A percentile compares a stretch with the other conserved stretches of the same genome.
phyloP scores from a whole-genome alignment of 2,329 filamentous ascomycete genomes.

The Aspergillus amoenus region DNA sequence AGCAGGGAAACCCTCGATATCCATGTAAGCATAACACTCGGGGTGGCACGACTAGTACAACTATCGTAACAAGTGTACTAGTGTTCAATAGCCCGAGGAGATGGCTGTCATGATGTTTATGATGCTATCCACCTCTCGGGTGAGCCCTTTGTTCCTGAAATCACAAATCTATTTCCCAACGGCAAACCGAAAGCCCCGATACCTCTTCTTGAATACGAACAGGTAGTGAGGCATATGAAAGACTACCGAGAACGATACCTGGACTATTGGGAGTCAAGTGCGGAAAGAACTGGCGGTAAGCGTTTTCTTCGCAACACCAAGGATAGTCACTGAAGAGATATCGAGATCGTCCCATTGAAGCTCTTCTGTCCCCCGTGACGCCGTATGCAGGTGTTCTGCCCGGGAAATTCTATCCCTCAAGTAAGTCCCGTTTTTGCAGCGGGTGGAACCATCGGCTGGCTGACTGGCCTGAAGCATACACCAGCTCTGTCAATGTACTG shows the following conservation, averaged over 20 bases:
- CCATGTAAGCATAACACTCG: constrained; percentile 4
- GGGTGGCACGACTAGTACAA: background rate
- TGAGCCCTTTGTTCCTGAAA: constrained; percentile 8
- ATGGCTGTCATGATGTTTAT: constrained; percentile 10
- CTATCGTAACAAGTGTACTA: background rate
- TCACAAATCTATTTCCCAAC: constrained; percentile 8
- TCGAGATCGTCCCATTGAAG: constrained; percentile 7
- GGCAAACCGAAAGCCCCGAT: constrained; percentile 3
- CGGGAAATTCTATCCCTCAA: constrained; percentile 5
- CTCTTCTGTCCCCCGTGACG: constrained; percentile 7
- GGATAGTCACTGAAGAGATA: background rate
- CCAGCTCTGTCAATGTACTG: constrained; percentile 7
- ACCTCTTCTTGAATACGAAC: constrained; percentile 3
- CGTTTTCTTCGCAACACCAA: background rate
- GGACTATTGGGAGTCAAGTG: constrained; percentile 7
- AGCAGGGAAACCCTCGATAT: constrained; percentile 4
- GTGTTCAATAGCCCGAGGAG: constrained; percentile 7
- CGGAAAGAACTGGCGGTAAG: constrained; percentile 6
- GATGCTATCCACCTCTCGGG: constrained; percentile 6
- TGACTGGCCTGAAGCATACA: constrained; percentile 3
- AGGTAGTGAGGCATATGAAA: constrained; percentile 6
- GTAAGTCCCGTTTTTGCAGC: background rate
- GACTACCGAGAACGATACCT: constrained; percentile 6
- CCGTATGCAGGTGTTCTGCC: constrained; percentile 10
- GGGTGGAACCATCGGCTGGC: background rate